Evolutionary conservation across 78 protist genomes (phyloP).

Genomic region (Dictyostelium purpureum): DNA sequence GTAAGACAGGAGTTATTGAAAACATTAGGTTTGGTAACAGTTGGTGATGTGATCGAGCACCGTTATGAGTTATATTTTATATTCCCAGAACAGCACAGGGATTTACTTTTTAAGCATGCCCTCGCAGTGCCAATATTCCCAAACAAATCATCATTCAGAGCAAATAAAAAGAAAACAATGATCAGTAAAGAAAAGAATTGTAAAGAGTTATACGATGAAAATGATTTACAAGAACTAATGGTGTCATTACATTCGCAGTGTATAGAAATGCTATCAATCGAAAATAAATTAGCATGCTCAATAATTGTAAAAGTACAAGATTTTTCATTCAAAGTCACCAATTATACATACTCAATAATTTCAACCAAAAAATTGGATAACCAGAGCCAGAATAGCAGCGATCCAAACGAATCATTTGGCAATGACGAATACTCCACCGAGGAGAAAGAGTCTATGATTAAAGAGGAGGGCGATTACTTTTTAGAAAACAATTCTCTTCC

Average conservation of each 20-base stretch:
- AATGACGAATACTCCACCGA: background rate
- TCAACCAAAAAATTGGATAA: background rate
- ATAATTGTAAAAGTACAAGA: conserved; percentile 40
- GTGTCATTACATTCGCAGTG: background rate
- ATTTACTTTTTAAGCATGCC: conserved; percentile 53
- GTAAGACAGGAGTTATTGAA: conserved; percentile 38
- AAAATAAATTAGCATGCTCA: conserved; percentile 12
- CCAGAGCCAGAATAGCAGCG: background rate
- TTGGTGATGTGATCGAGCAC: conserved; percentile 16
- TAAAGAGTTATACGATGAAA: conserved; percentile 52
- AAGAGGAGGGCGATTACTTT: background rate
- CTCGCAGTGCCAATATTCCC: conserved; percentile 49
- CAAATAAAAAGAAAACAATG: conserved; percentile 5
- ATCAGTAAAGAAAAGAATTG: conserved; percentile 58
- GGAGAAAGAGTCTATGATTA: background rate
- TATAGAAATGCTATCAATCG: background rate
- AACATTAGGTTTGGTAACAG: conserved; percentile 8
- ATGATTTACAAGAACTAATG: conserved; percentile 38
- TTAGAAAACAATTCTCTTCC: background rate
- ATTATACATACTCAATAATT: conserved; percentile 4
- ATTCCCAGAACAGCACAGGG: background rate
- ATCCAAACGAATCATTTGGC: background rate
- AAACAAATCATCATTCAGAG: background rate
- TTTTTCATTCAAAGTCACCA: conserved; percentile 1
- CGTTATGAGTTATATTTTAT: conserved; percentile 36